Evolutionary conservation across 176 grass and related monocot species (phyloP).

Genomic region (Cenchrus purpureus): DNA sequence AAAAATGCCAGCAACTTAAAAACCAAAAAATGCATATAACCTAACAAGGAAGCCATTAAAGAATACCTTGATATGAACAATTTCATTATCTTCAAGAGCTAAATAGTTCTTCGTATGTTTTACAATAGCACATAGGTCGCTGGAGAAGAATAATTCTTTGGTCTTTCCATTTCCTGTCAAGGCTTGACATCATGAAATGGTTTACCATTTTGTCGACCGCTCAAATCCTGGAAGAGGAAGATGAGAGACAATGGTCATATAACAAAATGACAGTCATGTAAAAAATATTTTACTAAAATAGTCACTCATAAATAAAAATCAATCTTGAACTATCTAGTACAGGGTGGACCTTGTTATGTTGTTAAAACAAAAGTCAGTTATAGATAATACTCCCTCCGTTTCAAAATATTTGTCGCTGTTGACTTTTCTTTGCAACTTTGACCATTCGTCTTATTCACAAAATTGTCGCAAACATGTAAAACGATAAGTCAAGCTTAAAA

Average conservation of each 20-base stretch:
- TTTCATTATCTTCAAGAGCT: too few species aligned
- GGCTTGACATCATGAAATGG: constrained; percentile 76
- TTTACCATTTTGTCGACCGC: constrained; percentile 46
- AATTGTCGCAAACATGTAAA: too few species aligned
- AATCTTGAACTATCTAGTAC: not conserved
- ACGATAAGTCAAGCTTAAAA: too few species aligned
- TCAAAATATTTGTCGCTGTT: too few species aligned
- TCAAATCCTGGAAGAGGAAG: constrained; percentile 58
- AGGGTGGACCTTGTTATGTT: not conserved
- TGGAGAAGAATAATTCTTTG: constrained; percentile 90
- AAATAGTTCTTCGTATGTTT: too few species aligned
- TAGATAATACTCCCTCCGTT: too few species aligned
- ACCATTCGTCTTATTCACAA: too few species aligned
- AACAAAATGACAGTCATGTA: not conserved
- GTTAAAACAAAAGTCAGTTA: not conserved
- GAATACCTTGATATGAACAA: too few species aligned
- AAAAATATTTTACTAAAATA: not conserved
- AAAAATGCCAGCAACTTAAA: too few species aligned
- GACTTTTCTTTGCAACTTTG: too few species aligned
- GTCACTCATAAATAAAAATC: not conserved
- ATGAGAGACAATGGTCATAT: not conserved
- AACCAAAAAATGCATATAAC: too few species aligned
- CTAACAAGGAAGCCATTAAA: too few species aligned
- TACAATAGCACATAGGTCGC: constrained; percentile 68
- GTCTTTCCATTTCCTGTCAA: constrained; percentile 76